Evolutionary conservation across 768 basidiomycete species (phyloP), one percentile per base, ranked within the genome.

Genomic region (Krasilnikovozyma curviuscula): DNA sequence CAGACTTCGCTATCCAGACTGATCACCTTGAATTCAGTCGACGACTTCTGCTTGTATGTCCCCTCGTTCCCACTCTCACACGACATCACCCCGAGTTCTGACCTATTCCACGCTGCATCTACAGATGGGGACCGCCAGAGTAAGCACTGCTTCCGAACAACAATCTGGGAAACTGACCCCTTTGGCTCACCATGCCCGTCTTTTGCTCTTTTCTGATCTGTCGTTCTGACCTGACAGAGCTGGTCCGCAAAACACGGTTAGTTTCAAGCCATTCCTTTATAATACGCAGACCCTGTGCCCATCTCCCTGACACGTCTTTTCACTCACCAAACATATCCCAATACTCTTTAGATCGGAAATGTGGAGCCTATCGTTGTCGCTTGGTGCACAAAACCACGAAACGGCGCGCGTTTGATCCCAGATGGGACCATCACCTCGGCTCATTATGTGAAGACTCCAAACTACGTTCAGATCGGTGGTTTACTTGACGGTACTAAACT

Each of bases 351-450:
- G n/a, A n/a, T 52, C n/a, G 50, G 50, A 33, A 52, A 52, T 41
- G 50, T 52, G 34, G 50, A 52, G 40, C 50, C 50, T 33, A 47
- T 47, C 21, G 50, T 52, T 24, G 50, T 52, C 27, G 50, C 50
- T 19, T 37, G 39, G 37, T 18, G 46, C 24, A 74, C 59, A 33
- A 73, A 33, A 66, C 65, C 44, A 80, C 62, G 68, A 32, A 69
- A 69, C 46, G 28, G 48, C 40, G 50, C 50, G 23, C 39, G 50
- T 16, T 27, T 47, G 21, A 52, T 52, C 25, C 50, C 50, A 18
- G 42, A 44, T 44, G 37, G 37, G 35, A 54, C 49, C 29, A 47
- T 48, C 46, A 44, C 40, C 18, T 38, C 45, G 24, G 31, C 55
- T 47, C 63, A 66, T 56, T 69, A 67, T 48, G 66, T 69, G 51